Conservation (phyloP, 495 filamentous ascomycete species). For the Aspergillus panamensis region DNA sequence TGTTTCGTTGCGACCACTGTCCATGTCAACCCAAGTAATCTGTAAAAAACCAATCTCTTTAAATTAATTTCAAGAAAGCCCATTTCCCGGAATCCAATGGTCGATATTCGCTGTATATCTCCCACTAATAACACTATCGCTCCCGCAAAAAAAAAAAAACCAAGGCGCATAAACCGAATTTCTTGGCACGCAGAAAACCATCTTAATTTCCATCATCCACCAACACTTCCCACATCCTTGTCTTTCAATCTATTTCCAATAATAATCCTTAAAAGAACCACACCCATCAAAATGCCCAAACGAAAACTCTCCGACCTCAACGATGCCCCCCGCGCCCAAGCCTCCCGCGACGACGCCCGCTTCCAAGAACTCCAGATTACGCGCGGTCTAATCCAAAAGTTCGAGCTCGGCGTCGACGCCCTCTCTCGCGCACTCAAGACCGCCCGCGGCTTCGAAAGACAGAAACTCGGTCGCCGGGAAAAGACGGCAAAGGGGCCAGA, state of each 20-base stretch:
- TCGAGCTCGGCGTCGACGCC: constrained; percentile 55
- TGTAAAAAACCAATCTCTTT: too few species aligned
- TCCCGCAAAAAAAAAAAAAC: neutral
- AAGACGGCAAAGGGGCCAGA: constrained; percentile 59
- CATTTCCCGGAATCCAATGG: too few species aligned
- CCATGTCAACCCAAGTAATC: neutral
- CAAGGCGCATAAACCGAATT: neutral
- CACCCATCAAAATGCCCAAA: constrained; percentile 40
- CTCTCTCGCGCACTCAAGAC: constrained; percentile 69
- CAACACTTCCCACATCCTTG: neutral
- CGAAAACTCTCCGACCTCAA: constrained; percentile 42
- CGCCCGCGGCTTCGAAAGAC: constrained; percentile 83
- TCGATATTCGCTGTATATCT: too few species aligned
- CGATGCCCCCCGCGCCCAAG: constrained; percentile 14
- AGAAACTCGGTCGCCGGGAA: constrained; percentile 75
- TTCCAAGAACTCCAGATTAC: neutral
- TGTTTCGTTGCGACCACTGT: constrained; percentile 9
- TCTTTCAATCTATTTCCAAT: neutral
- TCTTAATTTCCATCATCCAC: neutral
- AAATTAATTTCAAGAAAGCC: too few species aligned
- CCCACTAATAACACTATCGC: too few species aligned
- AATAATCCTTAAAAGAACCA: neutral
- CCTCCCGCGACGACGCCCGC: constrained; percentile 8
- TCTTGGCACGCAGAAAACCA: constrained; percentile 15
- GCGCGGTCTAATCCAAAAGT: constrained; percentile 48